Evolutionary conservation across 192 early-diverging fungal species (phyloP).

Genomic region (Coemansia sp.): DNA sequence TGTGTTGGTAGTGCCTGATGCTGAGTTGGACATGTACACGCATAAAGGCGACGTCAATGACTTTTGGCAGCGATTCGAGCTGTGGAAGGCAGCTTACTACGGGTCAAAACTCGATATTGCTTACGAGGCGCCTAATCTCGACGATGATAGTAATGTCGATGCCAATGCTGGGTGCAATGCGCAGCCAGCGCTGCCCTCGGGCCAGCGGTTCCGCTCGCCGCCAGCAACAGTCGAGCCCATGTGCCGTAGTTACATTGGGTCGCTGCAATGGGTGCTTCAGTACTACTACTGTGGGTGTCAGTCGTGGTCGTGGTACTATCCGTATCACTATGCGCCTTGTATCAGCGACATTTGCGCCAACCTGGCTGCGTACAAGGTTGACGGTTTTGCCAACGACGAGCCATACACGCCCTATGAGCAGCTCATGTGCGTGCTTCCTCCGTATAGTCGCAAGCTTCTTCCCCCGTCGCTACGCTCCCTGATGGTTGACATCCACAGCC

Average conservation of each 20-base stretch:
- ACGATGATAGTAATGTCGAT: neutral
- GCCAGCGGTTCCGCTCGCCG: slow-evolving; percentile 29
- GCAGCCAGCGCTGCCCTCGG: neutral
- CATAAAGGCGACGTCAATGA: slow-evolving; percentile 52
- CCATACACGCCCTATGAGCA: slow-evolving; percentile 98
- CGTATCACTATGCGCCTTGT: slow-evolving; percentile 95
- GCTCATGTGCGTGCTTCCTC: slow-evolving; percentile 97
- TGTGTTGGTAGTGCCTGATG: slow-evolving; percentile 35
- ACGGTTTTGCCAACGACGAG: slow-evolving; percentile 67
- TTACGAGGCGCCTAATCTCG: slow-evolving; percentile 50
- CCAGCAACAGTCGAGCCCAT: slow-evolving; percentile 51
- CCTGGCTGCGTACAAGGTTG: slow-evolving; percentile 56
- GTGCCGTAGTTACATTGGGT: slow-evolving; percentile 78
- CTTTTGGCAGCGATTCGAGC: slow-evolving; percentile 66
- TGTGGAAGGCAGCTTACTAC: slow-evolving; percentile 81
- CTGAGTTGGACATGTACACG: slow-evolving; percentile 30
- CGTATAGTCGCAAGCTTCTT: slow-evolving; percentile 75
- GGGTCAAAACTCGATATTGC: slow-evolving; percentile 52
- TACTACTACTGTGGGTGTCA: slow-evolving; percentile 96
- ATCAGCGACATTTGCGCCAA: slow-evolving; percentile 71
- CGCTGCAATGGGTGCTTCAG: slow-evolving; percentile 95
- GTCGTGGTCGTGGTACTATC: slow-evolving; percentile 98
- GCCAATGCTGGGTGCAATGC: neutral
- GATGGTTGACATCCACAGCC: slow-evolving; percentile 79
- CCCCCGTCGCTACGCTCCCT: slow-evolving; percentile 76